Evolutionary conservation across 1,284 basidiomycete species (phyloP).

Genomic region (Naganishia cerealis): DNA sequence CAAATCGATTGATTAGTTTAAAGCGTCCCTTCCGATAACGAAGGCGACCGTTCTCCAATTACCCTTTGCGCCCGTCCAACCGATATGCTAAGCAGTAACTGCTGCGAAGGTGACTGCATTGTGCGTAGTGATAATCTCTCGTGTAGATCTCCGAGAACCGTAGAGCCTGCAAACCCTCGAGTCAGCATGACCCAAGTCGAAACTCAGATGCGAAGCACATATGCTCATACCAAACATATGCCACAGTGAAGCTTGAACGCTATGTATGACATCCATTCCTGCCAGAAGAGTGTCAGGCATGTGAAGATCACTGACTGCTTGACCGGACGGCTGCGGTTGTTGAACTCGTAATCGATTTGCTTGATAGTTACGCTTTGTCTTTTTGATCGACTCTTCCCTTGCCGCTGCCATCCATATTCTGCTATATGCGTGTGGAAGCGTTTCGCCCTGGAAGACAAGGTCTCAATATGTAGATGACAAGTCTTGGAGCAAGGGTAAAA

Average conservation of each 20-base stretch:
- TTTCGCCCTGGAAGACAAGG: slow-evolving; percentile 44
- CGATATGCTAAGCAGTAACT: slow-evolving; percentile 39
- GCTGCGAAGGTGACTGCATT: slow-evolving; percentile 19
- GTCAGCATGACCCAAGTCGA: background rate
- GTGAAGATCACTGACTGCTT: slow-evolving; percentile 32
- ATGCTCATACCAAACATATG: slow-evolving; percentile 30
- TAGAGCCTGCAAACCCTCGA: slow-evolving; percentile 37
- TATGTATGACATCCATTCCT: slow-evolving; percentile 12
- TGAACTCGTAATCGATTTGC: background rate
- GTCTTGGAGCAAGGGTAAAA: background rate
- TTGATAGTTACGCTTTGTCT: slow-evolving; percentile 1
- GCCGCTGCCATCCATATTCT: slow-evolving; percentile 44
- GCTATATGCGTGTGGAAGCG: slow-evolving; percentile 45
- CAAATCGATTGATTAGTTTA: background rate
- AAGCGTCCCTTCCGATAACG: too few relatives aligned
- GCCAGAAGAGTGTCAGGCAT: slow-evolving; percentile 29
- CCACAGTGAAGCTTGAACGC: slow-evolving; percentile 32
- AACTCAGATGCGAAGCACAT: background rate
- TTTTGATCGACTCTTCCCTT: slow-evolving; percentile 26
- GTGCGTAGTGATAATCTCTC: slow-evolving; percentile 41
- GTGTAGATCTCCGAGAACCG: slow-evolving; percentile 43
- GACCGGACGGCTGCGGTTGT: slow-evolving; percentile 13
- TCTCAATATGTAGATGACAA: background rate
- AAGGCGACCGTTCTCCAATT: slow-evolving; percentile 27
- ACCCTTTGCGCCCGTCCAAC: slow-evolving; percentile 42